Evolutionary conservation across 2,329 filamentous ascomycete genomes (phyloP).

Genomic region (Fusarium sp.): DNA sequence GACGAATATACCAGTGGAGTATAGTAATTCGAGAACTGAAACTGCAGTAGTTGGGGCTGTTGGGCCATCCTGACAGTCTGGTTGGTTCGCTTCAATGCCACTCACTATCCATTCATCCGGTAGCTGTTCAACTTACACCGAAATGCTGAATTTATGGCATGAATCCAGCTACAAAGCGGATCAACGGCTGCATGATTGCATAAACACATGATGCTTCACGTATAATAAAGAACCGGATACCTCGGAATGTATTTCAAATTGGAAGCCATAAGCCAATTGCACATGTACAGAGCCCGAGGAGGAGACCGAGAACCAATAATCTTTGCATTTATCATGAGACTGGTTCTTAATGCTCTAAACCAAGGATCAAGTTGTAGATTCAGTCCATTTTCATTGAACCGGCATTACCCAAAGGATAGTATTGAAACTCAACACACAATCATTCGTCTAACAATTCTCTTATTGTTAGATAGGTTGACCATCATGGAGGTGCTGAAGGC

Average conservation of each 20-base stretch:
- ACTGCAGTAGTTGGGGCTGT: not conserved
- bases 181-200: not conserved
- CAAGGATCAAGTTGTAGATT: not conserved
- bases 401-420: no score
- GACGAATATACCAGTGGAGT: constrained; percentile 2
- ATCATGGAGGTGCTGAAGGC: not conserved
- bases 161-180: not conserved
- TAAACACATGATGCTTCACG: not conserved
- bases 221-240: not conserved
- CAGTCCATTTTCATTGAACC: not conserved
- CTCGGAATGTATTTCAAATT: not conserved
- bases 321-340: not conserved
- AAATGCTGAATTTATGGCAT: not conserved
- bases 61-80: constrained; percentile 14
- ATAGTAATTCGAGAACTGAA: not conserved
- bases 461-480: not conserved
- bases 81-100: constrained; percentile 28
- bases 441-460: not conserved
- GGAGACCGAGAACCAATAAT: not conserved
- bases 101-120: constrained; percentile 38
- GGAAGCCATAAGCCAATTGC: not conserved
- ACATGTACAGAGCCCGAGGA: not conserved
- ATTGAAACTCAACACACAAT: not conserved
- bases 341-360: not conserved
- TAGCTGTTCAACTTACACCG: not conserved